Base-by-base conservation (phyloP, 225 moss, liverwort and hornwort species). In the Pleurozium schreberi region DNA sequence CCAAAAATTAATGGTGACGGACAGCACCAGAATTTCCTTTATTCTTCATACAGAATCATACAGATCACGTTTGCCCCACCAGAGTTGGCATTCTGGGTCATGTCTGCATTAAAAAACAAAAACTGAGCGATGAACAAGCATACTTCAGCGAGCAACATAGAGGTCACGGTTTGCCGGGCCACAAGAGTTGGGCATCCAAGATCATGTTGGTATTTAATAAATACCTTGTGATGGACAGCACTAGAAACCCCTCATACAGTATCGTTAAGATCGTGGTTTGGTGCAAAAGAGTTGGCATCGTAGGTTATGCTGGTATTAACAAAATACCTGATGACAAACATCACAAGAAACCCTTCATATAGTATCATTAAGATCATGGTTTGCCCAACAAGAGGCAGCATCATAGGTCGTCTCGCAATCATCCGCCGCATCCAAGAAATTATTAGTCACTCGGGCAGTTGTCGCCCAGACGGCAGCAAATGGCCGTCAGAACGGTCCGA, bases 391-490 rank as follows among this genome's bases (percentile, higher is more conserved):
- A 73, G 63, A 73, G 38, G 31, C 27, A 43, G 49, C 52, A 75
- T 85, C 75, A 12, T 31, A 63, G 45, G 47, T 84, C 17, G 68
- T 69, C 76, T 60, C 55, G 84, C 76, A 76, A 76, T 53, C 21
- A 71, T 65, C 31, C 38, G 61, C 36, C 47, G 40, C 14, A 67
- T 69, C 52, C 80, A 88, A 21, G 47, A n/a, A 14, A 43, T 49
- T 28, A 45, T 93, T 69, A 92, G 81, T 93, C 93, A 89, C 86
- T 88, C 38, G 80, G 86, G 45, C 82, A 88, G 38, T 90, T 90
- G 62, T 93, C 92, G 25, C 87, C 91, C 30, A 93, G 79, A 49
- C 89, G 90, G 69, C 92, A 93, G 67, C 93, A 94, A 38, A 94
- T 88, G 68, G 92, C 76, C 64, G 93, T 93, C 25, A 94, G 84